Evolutionary conservation across 495 filamentous ascomycete species (phyloP), one percentile per base, ranked within the genome.

Genomic region (Pyrenopolyporus hunteri): DNA sequence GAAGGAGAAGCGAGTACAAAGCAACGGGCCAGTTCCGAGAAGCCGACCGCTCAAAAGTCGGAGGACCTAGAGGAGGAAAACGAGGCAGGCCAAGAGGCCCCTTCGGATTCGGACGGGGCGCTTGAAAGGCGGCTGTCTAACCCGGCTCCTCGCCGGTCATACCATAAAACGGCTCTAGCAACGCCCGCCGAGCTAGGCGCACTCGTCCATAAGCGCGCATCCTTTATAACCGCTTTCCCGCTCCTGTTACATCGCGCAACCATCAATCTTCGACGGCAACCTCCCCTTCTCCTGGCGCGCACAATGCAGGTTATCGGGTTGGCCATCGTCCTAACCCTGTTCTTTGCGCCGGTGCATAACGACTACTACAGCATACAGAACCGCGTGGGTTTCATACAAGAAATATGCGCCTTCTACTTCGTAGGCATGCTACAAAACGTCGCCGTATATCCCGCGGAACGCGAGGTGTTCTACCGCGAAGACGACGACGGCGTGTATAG

Each of bases 391-490:
- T 88, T 89, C 59, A 71, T 89, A 2, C 86, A 90, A 63, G 84
- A 91, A 63, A 74, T 91, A 54, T 76, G 82, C 1, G 83, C 87
- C 0, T 74, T 89, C n/a, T 89, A 90, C 64, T 90, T 89, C 58
- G 83, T 91, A 3, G 87, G 87, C 4, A 90, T 92, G 88, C 78
- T 91, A 4, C 87, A 92, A 64, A 91, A 91, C 62, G 83, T 91
- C 13, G 84, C 87, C 6, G 78, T 89, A 43, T 92, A 90, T 57
- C 88, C 89, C 0, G 73, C 71, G 17, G 88, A 90, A 63, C 80
- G 84, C 7, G 85, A 87, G 40, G 85, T 87, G 11, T 89, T 89
- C 66, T 89, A 90, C 64, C 81, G 83, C 58, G 87, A 90, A 69
- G 78, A 87, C 61, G 82, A 84, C 48, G 88, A 91, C 68, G 78